A percentile compares a stretch with the other conserved stretches of the same genome.
Conservation (phyloP, 1,284 basidiomycete species). For the Melanopsichium pennsylvanicum region DNA sequence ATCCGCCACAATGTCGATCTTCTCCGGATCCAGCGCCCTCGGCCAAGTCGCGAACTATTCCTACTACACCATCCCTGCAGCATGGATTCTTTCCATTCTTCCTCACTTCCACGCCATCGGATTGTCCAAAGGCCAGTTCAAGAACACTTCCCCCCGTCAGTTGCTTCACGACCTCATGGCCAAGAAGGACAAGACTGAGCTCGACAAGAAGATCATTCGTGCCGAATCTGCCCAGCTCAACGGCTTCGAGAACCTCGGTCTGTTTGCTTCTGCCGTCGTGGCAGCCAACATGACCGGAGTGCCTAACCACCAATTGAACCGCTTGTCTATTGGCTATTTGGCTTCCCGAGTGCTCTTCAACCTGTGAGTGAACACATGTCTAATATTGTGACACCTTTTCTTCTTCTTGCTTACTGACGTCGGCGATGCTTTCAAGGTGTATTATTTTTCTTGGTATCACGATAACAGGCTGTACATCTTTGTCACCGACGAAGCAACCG, state of each 20-base stretch:
- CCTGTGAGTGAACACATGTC: slow-evolving; percentile 16
- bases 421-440: too few species aligned
- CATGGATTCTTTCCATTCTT: slow-evolving; percentile 29
- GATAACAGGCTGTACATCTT: slow-evolving; percentile 33
- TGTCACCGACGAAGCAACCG: slow-evolving; percentile 16
- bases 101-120: slow-evolving; percentile 22
- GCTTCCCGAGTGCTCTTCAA: slow-evolving; percentile 47
- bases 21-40: slow-evolving; percentile 11
- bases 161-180: slow-evolving; percentile 30
- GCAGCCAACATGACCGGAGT: slow-evolving; percentile 53
- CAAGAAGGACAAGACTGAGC: slow-evolving; percentile 37
- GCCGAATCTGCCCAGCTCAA: slow-evolving; percentile 40
- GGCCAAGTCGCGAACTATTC: slow-evolving; percentile 30
- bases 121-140: slow-evolving; percentile 22
- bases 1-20: slow-evolving; percentile 19
- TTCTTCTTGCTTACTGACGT: background rate
- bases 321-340: slow-evolving; percentile 44
- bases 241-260: slow-evolving; percentile 33
- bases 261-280: slow-evolving; percentile 41
- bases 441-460: background rate
- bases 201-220: slow-evolving; percentile 37
- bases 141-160: slow-evolving; percentile 31
- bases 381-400: background rate
- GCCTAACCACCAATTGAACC: slow-evolving; percentile 48
- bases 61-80: slow-evolving; percentile 32